These are phyloP conservation scores for Auxenochlorella pyrenoidosa DNA, from an alignment of 139 green algal species.

Conservation along the genomic window DNA sequence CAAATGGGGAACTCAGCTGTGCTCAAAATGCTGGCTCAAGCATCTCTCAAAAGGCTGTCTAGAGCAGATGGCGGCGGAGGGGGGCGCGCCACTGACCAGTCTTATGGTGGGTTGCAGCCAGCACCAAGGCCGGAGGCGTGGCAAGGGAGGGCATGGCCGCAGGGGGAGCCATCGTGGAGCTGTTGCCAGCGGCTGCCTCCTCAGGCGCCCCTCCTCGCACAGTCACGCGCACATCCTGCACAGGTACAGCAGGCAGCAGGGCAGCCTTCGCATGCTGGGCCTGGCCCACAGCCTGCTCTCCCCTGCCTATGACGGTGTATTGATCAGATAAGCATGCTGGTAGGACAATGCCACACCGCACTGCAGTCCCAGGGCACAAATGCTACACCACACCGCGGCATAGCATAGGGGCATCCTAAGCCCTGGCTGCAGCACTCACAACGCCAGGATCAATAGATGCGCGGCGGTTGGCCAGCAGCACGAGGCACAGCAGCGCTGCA, in stretches of 20 bases:
- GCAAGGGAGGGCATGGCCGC: too few relatives aligned
- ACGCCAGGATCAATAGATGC: neutral
- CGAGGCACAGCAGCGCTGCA: neutral
- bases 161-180: too few relatives aligned
- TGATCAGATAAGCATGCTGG: neutral
- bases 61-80: neutral
- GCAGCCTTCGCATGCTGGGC: neutral
- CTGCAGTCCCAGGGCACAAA: too few relatives aligned
- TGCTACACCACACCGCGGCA: too few relatives aligned
- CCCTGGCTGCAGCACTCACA: neutral
- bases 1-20: too few relatives aligned
- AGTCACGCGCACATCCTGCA: neutral
- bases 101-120: constrained; percentile 9
- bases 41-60: neutral
- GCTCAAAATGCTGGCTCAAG: neutral
- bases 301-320: too few relatives aligned
- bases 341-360: too few relatives aligned
- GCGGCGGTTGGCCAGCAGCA: neutral
- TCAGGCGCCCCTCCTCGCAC: neutral
- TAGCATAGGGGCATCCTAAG: too few relatives aligned
- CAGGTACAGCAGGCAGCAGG: neutral
- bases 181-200: too few relatives aligned
- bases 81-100: neutral
- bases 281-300: too few relatives aligned
- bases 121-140: neutral